A percentile compares a stretch with the other conserved stretches of the same genome.
phyloP scores from a whole-genome alignment of 192 early-diverging fungal species.

The Phlyctochytrium arcticum region DNA sequence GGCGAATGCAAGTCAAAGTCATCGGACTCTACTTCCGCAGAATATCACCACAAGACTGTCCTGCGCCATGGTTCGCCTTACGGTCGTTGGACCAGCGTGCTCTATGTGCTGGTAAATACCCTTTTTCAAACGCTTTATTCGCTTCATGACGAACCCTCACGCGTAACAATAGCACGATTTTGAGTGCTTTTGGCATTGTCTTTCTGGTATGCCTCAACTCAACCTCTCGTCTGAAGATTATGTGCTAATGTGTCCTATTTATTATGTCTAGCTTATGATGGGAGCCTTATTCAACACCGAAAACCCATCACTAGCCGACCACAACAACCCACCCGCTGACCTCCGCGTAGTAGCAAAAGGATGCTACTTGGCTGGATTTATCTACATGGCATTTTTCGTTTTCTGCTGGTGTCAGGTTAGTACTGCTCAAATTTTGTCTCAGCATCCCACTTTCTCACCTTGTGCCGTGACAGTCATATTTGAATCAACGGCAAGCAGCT shows the following conservation, averaged over 20 bases:
- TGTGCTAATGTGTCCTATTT: neutral
- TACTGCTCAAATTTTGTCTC: neutral
- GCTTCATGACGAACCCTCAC: neutral
- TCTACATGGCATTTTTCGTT: slow-evolving; percentile 25
- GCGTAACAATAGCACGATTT: slow-evolving; percentile 11
- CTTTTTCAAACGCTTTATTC: neutral
- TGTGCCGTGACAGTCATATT: slow-evolving; percentile 11
- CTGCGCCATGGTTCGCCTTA: slow-evolving; percentile 9
- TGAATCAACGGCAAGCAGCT: slow-evolving; percentile 3
- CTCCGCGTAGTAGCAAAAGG: slow-evolving; percentile 16
- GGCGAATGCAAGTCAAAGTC: too few relatives aligned
- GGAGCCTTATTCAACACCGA: slow-evolving; percentile 17
- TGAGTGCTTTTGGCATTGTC: slow-evolving; percentile 19
- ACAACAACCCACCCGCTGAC: slow-evolving; percentile 14
- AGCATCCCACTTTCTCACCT: neutral
- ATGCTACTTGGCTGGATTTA: slow-evolving; percentile 28
- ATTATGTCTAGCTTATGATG: slow-evolving; percentile 9
- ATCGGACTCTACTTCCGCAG: too few relatives aligned
- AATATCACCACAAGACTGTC: too few relatives aligned
- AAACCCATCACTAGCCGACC: slow-evolving; percentile 16
- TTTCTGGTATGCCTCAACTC: slow-evolving; percentile 17
- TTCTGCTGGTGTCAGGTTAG: slow-evolving; percentile 26
- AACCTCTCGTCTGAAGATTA: too few relatives aligned
- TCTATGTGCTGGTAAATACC: slow-evolving; percentile 14
- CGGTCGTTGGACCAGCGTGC: slow-evolving; percentile 8